A percentile compares a stretch with the other conserved stretches of the same genome.
Conservation (phyloP, 2,329 filamentous ascomycete species). For the Aspergillus fructus region DNA sequence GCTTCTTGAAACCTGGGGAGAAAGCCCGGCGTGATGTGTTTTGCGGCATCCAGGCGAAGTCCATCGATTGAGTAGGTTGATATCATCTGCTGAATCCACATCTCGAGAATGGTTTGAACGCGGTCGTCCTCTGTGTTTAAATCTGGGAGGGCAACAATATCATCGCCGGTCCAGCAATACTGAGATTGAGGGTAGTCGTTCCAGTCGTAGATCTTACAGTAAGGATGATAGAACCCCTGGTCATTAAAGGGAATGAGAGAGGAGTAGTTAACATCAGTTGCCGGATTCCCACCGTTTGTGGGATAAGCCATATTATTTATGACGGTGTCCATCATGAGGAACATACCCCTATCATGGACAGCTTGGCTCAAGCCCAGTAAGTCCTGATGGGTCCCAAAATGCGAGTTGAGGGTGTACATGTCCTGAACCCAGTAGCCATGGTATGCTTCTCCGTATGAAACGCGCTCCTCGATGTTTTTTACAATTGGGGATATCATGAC, state of each 20-base stretch:
- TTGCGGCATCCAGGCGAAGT: conserved; percentile 51
- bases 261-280: conserved; percentile 25
- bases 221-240: conserved; percentile 27
- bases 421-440: conserved; percentile 54
- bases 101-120: conserved; percentile 41
- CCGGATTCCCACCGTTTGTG: conserved; percentile 27
- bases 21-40: conserved; percentile 47
- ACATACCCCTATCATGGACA: conserved; percentile 50
- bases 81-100: conserved; percentile 44
- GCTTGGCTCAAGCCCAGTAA: conserved; percentile 47
- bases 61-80: conserved; percentile 50
- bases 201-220: conserved; percentile 34
- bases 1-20: conserved; percentile 39
- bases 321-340: conserved; percentile 54
- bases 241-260: conserved; percentile 28
- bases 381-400: conserved; percentile 51
- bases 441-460: conserved; percentile 47
- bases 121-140: conserved; percentile 45
- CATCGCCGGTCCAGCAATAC: conserved; percentile 54
- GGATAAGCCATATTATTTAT: conserved; percentile 49
- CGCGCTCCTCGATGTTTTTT: conserved; percentile 37
- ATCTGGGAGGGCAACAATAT: conserved; percentile 47
- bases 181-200: conserved; percentile 37
- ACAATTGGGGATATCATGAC: conserved; percentile 47
- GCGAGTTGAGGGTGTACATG: conserved; percentile 48